phyloP scores from a whole-genome alignment of 345 rosid species.

The Cardamine resedifolia region DNA sequence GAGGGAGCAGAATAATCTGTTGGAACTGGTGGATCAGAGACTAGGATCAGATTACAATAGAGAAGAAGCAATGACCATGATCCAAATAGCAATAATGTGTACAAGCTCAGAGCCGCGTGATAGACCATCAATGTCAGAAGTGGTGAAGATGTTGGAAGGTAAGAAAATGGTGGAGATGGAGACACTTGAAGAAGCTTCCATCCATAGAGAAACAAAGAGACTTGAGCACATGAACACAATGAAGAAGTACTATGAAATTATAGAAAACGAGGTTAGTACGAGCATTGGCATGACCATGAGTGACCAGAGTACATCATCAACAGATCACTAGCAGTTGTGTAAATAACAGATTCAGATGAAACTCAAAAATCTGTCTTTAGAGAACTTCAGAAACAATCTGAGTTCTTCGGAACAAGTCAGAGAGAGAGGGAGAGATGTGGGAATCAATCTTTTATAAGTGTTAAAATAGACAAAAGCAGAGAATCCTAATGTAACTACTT shows the following conservation, averaged over 20 bases:
- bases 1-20: conserved; percentile 40
- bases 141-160: conserved; percentile 58
- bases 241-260: conserved; percentile 33
- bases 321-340: background rate
- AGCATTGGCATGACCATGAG: conserved; percentile 10
- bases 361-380: conserved; percentile 3
- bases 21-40: conserved; percentile 48
- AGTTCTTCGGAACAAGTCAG: conserved; percentile 27
- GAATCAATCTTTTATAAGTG: background rate
- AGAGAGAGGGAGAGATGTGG: conserved; percentile 5
- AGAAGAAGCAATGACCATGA: conserved; percentile 43
- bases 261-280: background rate
- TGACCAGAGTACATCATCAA: conserved; percentile 14
- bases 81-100: conserved; percentile 45
- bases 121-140: conserved; percentile 53
- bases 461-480: conserved; percentile 35
- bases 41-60: conserved; percentile 41
- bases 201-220: conserved; percentile 15
- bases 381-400: conserved; percentile 17
- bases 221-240: conserved; percentile 22
- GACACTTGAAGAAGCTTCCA: conserved; percentile 26
- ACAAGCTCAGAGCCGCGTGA: conserved; percentile 28
- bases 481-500: conserved; percentile 41
- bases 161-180: conserved; percentile 24
- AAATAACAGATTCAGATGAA: conserved; percentile 13